A percentile compares a stretch with the other conserved stretches of the same genome.
phyloP scores from a whole-genome alignment of 225 moss, liverwort and hornwort species.

The Physcomitrellopsis africana region DNA sequence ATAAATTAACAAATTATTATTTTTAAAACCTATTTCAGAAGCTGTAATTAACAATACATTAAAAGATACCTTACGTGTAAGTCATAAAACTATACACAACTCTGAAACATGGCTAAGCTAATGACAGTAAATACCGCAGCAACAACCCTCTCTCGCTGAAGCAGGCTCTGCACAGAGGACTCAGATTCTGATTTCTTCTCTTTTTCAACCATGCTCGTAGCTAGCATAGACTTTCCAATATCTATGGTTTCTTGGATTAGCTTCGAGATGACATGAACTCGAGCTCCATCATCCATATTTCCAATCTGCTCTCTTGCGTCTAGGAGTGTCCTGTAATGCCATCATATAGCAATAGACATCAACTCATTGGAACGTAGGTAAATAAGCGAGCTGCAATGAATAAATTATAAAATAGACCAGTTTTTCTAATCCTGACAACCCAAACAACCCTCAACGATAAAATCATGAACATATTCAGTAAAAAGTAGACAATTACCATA shows the following conservation, averaged over 20 bases:
- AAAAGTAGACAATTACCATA: slow-evolving; percentile 55
- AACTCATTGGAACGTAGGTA: not conserved
- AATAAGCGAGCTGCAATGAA: not conserved
- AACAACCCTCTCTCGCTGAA: slow-evolving; percentile 72
- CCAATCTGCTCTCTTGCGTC: slow-evolving; percentile 76
- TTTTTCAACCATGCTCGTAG: slow-evolving; percentile 62
- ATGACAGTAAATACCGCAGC: slow-evolving; percentile 57
- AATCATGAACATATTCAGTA: not conserved
- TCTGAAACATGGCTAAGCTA: not conserved
- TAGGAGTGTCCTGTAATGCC: slow-evolving; percentile 65
- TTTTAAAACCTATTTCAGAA: too few relatives aligned
- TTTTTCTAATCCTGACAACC: slow-evolving; percentile 1
- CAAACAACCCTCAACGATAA: slow-evolving; percentile 18
- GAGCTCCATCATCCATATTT: slow-evolving; percentile 69
- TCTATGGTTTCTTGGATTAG: slow-evolving; percentile 68
- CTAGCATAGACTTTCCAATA: slow-evolving; percentile 71
- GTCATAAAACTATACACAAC: too few relatives aligned
- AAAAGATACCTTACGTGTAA: too few relatives aligned
- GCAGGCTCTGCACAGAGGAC: slow-evolving; percentile 71
- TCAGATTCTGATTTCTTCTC: slow-evolving; percentile 54
- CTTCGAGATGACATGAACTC: slow-evolving; percentile 73
- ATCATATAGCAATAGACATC: not conserved
- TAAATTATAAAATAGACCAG: not conserved
- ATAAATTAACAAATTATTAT: not conserved
- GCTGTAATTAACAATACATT: too few relatives aligned